Percentiles rank a stretch among this genome's conserved stretches.
These are phyloP conservation scores for Phyllosticta citribraziliensis DNA, from an alignment of 2,329 filamentous ascomycete genomes.

Conservation along the genomic window DNA sequence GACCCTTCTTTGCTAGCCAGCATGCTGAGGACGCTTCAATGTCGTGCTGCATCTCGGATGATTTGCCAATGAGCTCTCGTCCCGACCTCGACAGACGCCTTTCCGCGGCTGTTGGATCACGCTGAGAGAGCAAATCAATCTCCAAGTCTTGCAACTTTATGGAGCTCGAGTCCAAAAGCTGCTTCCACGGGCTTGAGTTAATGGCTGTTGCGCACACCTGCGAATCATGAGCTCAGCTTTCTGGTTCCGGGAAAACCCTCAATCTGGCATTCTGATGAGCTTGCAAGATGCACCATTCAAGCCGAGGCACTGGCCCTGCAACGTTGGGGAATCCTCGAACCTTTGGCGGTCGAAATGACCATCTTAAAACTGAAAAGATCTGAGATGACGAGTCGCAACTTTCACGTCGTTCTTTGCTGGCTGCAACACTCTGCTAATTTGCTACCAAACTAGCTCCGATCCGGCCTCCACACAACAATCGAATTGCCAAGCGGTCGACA, in stretches of 20 bases:
- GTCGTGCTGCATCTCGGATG: neutral
- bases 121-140: constrained; percentile 7
- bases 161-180: constrained; percentile 4
- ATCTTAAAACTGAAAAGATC: constrained; percentile 10
- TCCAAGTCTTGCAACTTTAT: constrained; percentile 4
- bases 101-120: neutral
- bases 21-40: constrained; percentile 2
- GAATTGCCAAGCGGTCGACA: no score
- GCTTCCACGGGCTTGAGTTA: constrained; percentile 5
- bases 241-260: neutral
- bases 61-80: neutral
- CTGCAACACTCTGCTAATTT: neutral
- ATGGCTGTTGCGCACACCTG: constrained; percentile 8
- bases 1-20: neutral
- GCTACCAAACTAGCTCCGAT: neutral
- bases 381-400: constrained; percentile 3
- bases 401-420: neutral
- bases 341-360: constrained; percentile 5
- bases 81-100: neutral
- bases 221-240: neutral
- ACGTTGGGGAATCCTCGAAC: neutral
- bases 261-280: neutral
- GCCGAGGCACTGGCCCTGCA: neutral
- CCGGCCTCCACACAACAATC: no score
- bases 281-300: neutral